Evolutionary conservation across 192 early-diverging fungal genomes (phyloP).

Genomic region (Coemansia sp.): DNA sequence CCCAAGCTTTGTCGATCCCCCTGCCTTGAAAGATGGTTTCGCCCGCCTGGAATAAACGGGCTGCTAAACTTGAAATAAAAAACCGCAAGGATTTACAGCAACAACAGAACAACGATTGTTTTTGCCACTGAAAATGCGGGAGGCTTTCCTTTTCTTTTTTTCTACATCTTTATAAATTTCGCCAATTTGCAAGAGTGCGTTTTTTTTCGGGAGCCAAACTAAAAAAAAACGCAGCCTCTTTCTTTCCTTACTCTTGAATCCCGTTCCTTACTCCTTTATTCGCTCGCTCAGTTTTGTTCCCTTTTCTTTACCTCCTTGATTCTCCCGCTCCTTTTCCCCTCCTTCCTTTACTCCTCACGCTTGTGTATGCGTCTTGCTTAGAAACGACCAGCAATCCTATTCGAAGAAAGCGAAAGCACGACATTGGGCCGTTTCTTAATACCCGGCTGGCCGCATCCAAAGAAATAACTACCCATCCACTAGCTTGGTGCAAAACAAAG

Average conservation of each 20-base stretch:
- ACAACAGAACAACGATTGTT: constrained; percentile 1
- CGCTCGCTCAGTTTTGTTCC: constrained; percentile 1
- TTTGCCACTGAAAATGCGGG: neutral
- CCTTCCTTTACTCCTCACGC: no score
- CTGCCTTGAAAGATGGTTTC: neutral
- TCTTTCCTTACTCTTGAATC: neutral
- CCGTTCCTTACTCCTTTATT: constrained; percentile 2
- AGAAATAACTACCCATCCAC: no score
- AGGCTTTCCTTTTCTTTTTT: constrained; percentile 1
- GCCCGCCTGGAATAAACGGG: neutral
- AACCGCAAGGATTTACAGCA: constrained; percentile 7
- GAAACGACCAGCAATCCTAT: no score
- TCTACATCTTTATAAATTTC: constrained; percentile 1
- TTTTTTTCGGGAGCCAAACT: neutral
- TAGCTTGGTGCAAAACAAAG: no score
- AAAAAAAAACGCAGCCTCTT: neutral
- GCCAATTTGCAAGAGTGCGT: constrained; percentile 1
- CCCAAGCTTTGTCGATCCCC: neutral
- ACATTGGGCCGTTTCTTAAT: no score
- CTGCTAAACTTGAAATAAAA: neutral
- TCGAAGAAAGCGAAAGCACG: no score
- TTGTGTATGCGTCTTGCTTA: no score
- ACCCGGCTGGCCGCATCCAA: no score
- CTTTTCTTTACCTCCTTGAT: neutral
- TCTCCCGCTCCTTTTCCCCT: no score